phyloP scores from a whole-genome alignment of 2,329 filamentous ascomycete genomes.

The Trichoderma sp. region DNA sequence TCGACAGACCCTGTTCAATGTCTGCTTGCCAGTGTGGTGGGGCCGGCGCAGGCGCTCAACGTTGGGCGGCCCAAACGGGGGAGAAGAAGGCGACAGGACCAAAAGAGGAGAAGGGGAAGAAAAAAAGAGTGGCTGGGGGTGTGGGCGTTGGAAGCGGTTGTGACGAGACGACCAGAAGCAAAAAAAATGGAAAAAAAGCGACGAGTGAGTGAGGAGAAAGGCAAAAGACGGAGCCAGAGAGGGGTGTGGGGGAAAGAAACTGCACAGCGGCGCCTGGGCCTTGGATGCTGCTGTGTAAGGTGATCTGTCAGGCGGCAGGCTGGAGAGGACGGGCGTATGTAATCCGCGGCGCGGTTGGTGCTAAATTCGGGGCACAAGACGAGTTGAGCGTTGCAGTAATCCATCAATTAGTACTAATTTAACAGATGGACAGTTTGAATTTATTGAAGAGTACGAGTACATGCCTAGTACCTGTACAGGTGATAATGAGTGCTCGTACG shows the following conservation, averaged over 20 bases:
- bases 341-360: background rate
- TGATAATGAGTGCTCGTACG: background rate
- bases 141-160: slow-evolving; percentile 3
- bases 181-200: background rate
- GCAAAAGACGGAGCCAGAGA: background rate
- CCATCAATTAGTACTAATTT: no score
- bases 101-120: slow-evolving; percentile 6
- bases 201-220: background rate
- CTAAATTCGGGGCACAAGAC: background rate
- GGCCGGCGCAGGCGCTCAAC: slow-evolving; percentile 15
- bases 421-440: no score
- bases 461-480: background rate
- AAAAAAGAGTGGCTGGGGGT: slow-evolving; percentile 22
- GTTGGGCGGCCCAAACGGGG: slow-evolving; percentile 18
- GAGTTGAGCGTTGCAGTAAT: background rate
- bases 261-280: background rate
- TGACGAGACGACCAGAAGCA: background rate
- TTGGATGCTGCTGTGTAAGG: slow-evolving; percentile 10
- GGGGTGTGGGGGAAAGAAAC: slow-evolving; percentile 19
- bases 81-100: background rate
- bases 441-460: no score
- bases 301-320: slow-evolving; percentile 21
- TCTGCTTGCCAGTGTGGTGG: slow-evolving; percentile 18
- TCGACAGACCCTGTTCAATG: slow-evolving; percentile 10
- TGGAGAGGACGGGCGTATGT: slow-evolving; percentile 15